phyloP scores from a whole-genome alignment of 2,329 filamentous ascomycete species.

The Fusarium multiceps region DNA sequence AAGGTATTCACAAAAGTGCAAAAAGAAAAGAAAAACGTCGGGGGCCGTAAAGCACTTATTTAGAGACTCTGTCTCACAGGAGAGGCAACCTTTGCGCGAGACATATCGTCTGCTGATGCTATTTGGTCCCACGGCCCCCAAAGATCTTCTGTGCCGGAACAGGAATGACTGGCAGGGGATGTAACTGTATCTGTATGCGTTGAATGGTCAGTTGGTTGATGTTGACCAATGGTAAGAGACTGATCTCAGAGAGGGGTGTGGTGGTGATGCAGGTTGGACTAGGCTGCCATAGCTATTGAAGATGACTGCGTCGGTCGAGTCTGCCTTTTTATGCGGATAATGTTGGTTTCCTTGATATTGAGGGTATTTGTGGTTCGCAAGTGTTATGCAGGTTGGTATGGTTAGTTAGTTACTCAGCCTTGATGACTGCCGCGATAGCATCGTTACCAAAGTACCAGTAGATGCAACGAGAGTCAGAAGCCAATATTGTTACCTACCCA shows the following conservation, averaged over 20 bases:
- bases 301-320: conserved; percentile 21
- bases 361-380: conserved; percentile 27
- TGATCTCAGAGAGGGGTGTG: conserved; percentile 24
- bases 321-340: conserved; percentile 27
- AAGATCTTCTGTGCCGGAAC: conserved; percentile 21
- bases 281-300: conserved; percentile 39
- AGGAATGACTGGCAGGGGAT: conserved; percentile 11
- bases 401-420: background rate
- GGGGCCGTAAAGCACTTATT: conserved; percentile 34
- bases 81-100: conserved; percentile 36
- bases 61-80: conserved; percentile 29
- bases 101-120: conserved; percentile 40
- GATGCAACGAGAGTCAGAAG: background rate
- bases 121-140: conserved; percentile 21
- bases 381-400: background rate
- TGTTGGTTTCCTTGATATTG: background rate
- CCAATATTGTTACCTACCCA: background rate
- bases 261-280: conserved; percentile 37
- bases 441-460: background rate
- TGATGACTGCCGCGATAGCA: background rate
- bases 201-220: conserved; percentile 26
- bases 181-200: conserved; percentile 30
- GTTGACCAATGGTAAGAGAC: conserved; percentile 30
- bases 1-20: conserved; percentile 40
- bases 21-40: conserved; percentile 2